Evolutionary conservation across 257 asterid genomes (phyloP).

Genomic region (Nicotiana noctiflora): DNA sequence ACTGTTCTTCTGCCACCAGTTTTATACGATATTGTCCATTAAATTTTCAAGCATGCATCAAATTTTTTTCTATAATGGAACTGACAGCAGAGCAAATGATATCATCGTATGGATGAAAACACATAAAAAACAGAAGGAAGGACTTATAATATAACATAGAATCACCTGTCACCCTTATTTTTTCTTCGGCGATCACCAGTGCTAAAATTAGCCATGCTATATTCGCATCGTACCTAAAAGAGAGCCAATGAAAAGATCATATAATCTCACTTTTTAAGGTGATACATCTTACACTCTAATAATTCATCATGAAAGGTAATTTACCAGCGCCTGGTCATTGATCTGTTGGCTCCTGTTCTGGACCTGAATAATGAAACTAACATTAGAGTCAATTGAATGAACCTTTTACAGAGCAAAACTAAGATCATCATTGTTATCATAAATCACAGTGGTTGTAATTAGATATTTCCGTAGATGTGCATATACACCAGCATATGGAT

Average conservation of each 20-base stretch:
- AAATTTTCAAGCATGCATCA: background rate
- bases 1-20: background rate
- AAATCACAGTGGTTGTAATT: background rate
- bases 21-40: background rate
- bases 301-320: slow-evolving; percentile 20
- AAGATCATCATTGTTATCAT: background rate
- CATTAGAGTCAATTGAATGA: background rate
- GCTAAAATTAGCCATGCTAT: slow-evolving; percentile 98
- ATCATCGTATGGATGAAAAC: background rate
- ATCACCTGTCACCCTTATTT: slow-evolving; percentile 90
- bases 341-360: slow-evolving; percentile 78
- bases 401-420: background rate
- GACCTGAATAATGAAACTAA: slow-evolving; percentile 42
- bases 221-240: slow-evolving; percentile 81
- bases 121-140: background rate
- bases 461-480: background rate
- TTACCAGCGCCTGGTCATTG: slow-evolving; percentile 82
- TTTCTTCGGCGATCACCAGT: slow-evolving; percentile 92
- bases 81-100: background rate
- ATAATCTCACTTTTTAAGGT: background rate
- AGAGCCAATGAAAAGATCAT: background rate
- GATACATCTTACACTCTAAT: background rate
- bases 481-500: background rate
- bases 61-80: background rate
- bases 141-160: background rate